Percentiles rank a stretch among this genome's conserved stretches.
These are phyloP conservation scores for Euphorbia pulcherrima DNA, from an alignment of 345 rosid genomes.

Conservation along the genomic window DNA sequence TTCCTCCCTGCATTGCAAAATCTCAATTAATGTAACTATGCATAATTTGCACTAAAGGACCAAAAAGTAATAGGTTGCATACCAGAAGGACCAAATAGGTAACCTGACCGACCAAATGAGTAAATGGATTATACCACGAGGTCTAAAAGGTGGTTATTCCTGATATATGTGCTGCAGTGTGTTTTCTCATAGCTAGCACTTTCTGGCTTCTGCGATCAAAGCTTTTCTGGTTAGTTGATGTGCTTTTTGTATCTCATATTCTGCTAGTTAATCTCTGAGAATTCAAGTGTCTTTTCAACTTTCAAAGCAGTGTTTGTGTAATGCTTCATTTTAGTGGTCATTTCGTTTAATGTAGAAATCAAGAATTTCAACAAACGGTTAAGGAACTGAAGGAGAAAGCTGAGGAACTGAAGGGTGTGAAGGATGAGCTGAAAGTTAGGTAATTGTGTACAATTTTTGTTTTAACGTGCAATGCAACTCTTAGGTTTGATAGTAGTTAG, in stretches of 20 bases:
- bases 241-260: no score
- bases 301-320: not conserved
- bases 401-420: slow-evolving; percentile 59
- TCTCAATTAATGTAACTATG: no score
- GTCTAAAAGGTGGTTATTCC: no score
- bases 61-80: no score
- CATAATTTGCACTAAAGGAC: no score
- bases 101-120: no score
- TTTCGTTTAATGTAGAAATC: slow-evolving; percentile 45
- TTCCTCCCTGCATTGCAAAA: no score
- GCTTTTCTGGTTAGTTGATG: not conserved
- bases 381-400: slow-evolving; percentile 78
- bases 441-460: slow-evolving; percentile 27
- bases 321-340: not conserved
- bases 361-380: slow-evolving; percentile 67
- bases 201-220: no score
- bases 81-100: no score
- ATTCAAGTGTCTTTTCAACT: not conserved
- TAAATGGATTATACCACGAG: no score
- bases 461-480: slow-evolving; percentile 1
- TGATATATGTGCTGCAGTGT: not conserved
- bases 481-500: slow-evolving; percentile 40
- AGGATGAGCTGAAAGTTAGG: slow-evolving; percentile 74
- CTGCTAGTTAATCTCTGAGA: not conserved
- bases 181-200: not conserved